These are phyloP conservation scores for Malus sylvestris DNA, from an alignment of 306 rosid species.

Conservation along the genomic window DNA sequence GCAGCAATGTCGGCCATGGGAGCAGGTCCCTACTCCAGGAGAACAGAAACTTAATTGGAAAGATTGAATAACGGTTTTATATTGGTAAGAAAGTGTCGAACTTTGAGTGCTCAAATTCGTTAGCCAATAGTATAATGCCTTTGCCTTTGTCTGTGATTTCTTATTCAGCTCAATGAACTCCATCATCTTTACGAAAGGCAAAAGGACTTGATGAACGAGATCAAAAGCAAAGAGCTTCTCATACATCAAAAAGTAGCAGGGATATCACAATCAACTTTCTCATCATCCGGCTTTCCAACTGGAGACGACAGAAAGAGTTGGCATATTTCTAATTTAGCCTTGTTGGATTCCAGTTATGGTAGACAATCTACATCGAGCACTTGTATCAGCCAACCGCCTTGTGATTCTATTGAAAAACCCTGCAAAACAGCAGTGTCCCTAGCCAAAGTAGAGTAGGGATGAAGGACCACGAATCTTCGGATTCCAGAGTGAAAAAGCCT, in stretches of 20 bases:
- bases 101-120: not conserved
- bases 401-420: slow-evolving; percentile 12
- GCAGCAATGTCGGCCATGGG: too few species aligned
- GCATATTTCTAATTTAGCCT: not conserved
- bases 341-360: not conserved
- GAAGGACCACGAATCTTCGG: slow-evolving; percentile 8
- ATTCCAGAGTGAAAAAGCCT: not conserved
- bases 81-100: not conserved
- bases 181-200: slow-evolving; percentile 43
- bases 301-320: slow-evolving; percentile 17
- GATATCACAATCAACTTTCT: slow-evolving; percentile 10
- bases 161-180: slow-evolving; percentile 38
- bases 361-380: slow-evolving; percentile 15
- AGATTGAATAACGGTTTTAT: not conserved
- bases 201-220: slow-evolving; percentile 36
- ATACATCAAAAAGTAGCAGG: slow-evolving; percentile 12
- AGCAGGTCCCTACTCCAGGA: too few species aligned
- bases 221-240: slow-evolving; percentile 16
- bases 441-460: not conserved
- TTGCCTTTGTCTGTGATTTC: not conserved
- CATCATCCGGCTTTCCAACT: slow-evolving; percentile 16
- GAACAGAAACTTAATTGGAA: too few species aligned
- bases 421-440: slow-evolving; percentile 2
- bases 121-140: not conserved
- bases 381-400: slow-evolving; percentile 16